phyloP scores from a whole-genome alignment of 176 grass and related monocot species.

The Ensete glaucum region DNA sequence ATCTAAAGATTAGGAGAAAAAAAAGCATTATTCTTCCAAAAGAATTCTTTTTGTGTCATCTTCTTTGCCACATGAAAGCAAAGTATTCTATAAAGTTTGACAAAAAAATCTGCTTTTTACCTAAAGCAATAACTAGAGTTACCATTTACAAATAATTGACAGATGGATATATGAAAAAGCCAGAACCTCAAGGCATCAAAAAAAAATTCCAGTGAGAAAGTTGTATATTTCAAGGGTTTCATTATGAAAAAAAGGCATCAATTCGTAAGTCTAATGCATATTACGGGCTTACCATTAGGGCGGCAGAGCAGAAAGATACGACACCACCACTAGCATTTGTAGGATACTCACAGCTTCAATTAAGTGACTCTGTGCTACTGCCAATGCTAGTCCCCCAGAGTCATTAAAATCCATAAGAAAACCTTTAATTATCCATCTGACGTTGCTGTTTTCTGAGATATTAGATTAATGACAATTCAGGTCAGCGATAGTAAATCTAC shows the following conservation, averaged over 20 bases:
- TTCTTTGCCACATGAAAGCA: too few relatives aligned
- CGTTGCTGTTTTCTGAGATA: conserved; percentile 23
- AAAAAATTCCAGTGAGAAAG: not conserved
- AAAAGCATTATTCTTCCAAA: too few relatives aligned
- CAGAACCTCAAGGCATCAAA: too few relatives aligned
- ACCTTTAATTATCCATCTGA: conserved; percentile 63
- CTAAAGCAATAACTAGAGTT: too few relatives aligned
- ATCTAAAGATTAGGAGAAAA: too few relatives aligned
- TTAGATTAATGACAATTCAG: not conserved
- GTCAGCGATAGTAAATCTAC: too few relatives aligned
- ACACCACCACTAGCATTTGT: conserved; percentile 55
- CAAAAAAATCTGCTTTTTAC: too few relatives aligned
- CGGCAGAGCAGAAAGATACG: conserved; percentile 69
- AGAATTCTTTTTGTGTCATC: too few relatives aligned
- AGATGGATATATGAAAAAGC: too few relatives aligned
- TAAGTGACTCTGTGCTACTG: conserved; percentile 47
- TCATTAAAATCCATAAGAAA: conserved; percentile 53
- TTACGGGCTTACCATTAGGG: conserved; percentile 54
- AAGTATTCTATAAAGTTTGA: too few relatives aligned
- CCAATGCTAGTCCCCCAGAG: conserved; percentile 59
- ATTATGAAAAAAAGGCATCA: not conserved
- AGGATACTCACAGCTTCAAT: conserved; percentile 66
- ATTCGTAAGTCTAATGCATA: not conserved
- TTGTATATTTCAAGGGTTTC: not conserved
- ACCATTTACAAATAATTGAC: too few relatives aligned